Percentiles rank a stretch among this genome's conserved stretches.
Conservation (phyloP, 2,329 filamentous ascomycete species). For the Ascochyta rabiei region DNA sequence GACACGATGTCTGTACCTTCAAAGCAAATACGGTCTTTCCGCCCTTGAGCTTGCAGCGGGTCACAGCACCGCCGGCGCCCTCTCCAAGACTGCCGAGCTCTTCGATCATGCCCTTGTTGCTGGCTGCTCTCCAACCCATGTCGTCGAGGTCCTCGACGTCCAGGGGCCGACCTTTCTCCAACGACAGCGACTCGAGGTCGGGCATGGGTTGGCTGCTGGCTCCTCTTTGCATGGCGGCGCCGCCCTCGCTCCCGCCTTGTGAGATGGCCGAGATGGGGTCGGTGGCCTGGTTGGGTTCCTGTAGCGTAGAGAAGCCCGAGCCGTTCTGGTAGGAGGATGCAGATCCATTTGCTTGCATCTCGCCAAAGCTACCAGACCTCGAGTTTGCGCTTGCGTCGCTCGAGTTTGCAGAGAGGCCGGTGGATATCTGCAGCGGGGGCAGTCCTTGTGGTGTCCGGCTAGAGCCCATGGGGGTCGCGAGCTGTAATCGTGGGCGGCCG, state of each 20-base stretch:
- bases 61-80: slow-evolving; percentile 94
- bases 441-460: slow-evolving; percentile 70
- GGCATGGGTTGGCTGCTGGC: slow-evolving; percentile 78
- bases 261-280: slow-evolving; percentile 91
- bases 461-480: slow-evolving; percentile 90
- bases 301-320: slow-evolving; percentile 77
- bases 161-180: slow-evolving; percentile 80
- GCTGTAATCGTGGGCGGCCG: slow-evolving; percentile 74
- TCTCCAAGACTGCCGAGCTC: slow-evolving; percentile 91
- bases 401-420: slow-evolving; percentile 69
- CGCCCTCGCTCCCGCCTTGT: slow-evolving; percentile 73
- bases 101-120: slow-evolving; percentile 82
- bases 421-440: slow-evolving; percentile 59
- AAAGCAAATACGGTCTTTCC: slow-evolving; percentile 95
- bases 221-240: slow-evolving; percentile 76
- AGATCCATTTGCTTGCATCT: slow-evolving; percentile 78
- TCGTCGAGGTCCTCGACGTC: slow-evolving; percentile 96
- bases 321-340: slow-evolving; percentile 82
- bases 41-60: slow-evolving; percentile 83
- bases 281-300: slow-evolving; percentile 65
- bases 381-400: slow-evolving; percentile 85
- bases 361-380: slow-evolving; percentile 82
- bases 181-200: slow-evolving; percentile 77
- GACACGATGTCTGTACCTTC: slow-evolving; percentile 67
- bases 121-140: slow-evolving; percentile 92